phyloP scores from a whole-genome alignment of 176 grass and related monocot genomes.

The Triticum urartu region DNA sequence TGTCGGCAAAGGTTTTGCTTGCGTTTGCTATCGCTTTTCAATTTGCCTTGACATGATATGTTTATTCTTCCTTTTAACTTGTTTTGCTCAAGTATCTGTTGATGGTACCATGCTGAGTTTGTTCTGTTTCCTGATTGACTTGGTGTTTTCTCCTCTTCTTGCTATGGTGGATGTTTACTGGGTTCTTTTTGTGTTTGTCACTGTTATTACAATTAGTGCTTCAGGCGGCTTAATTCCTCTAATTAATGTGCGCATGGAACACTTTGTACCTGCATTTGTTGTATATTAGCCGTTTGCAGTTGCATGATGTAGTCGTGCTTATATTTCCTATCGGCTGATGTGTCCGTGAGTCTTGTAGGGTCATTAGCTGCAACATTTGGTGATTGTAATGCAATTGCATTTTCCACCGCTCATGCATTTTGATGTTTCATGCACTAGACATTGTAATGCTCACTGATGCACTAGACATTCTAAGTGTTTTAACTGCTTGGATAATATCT shows the following conservation, averaged over 20 bases:
- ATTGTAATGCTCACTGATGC: background rate
- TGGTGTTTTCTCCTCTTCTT: slow-evolving; percentile 1
- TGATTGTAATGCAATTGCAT: background rate
- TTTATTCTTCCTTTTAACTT: background rate
- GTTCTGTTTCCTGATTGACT: background rate
- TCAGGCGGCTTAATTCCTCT: background rate
- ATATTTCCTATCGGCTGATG: background rate
- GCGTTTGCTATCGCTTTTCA: slow-evolving; percentile 15
- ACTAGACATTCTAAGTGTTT: background rate
- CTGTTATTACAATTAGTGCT: background rate
- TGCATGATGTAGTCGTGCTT: background rate
- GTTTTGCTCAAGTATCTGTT: slow-evolving; percentile 5
- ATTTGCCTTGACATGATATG: background rate
- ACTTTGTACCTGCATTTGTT: background rate
- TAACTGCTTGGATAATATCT: slow-evolving; percentile 12
- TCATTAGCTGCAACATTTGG: background rate
- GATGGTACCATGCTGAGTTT: background rate
- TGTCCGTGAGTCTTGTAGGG: background rate
- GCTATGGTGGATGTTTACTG: background rate
- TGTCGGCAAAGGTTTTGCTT: slow-evolving; percentile 6
- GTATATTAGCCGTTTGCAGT: background rate
- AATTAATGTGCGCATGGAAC: background rate
- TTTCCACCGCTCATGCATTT: background rate
- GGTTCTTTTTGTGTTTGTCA: background rate
- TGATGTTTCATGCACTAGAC: background rate